phyloP scores from a whole-genome alignment of 306 rosid species.

The Trifolium fragiferum region DNA sequence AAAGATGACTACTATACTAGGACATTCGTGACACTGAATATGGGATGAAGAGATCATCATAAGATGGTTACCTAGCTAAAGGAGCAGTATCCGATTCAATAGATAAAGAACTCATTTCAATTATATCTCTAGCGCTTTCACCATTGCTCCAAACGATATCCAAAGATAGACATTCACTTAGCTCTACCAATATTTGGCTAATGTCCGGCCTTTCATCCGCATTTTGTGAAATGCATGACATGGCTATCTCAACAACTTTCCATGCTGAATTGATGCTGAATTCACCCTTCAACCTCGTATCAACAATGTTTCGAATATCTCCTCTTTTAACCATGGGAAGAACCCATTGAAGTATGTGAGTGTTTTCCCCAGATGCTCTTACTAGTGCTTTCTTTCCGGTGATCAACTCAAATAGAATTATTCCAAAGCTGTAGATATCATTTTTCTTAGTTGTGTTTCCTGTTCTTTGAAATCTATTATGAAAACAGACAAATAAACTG shows the following conservation, averaged over 20 bases:
- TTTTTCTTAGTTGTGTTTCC: no score
- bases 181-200: constrained; percentile 19
- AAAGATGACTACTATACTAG: not conserved
- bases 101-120: not conserved
- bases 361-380: not conserved
- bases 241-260: constrained; percentile 40
- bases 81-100: not conserved
- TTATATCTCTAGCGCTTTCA: not conserved
- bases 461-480: not conserved
- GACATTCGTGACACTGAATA: not conserved
- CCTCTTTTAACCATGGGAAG: constrained; percentile 36
- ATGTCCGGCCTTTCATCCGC: constrained; percentile 46
- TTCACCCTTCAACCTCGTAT: constrained; percentile 37
- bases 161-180: no score
- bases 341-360: constrained; percentile 43
- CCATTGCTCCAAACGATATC: no score
- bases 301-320: constrained; percentile 11
- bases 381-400: constrained; percentile 32
- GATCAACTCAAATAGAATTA: constrained; percentile 48
- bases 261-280: constrained; percentile 39
- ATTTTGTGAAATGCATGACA: constrained; percentile 28
- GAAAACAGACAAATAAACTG: not conserved
- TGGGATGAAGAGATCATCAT: not conserved
- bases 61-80: constrained; percentile 3
- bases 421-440: constrained; percentile 34